Percentiles rank a stretch among this genome's conserved stretches.
Conservation (phyloP, 768 basidiomycete species). For the Boletus subparvulus region DNA sequence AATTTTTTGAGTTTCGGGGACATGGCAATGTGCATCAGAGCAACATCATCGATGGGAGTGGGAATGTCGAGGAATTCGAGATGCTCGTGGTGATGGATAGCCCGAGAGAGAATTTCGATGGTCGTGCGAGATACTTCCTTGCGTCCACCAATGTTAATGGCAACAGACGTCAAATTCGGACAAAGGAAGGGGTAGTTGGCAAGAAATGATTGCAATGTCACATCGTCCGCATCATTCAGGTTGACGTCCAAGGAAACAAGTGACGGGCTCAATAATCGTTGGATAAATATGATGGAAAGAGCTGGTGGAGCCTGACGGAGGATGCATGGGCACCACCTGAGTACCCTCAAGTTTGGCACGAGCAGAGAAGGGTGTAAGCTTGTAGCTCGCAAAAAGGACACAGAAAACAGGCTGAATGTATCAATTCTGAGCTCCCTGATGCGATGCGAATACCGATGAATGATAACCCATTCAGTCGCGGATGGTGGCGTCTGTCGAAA, state of each 20-base stretch:
- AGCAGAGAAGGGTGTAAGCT: not conserved
- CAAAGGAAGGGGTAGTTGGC: not conserved
- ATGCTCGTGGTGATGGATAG: not conserved
- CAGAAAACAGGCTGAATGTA: not conserved
- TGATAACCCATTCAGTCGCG: not conserved
- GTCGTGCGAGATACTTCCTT: not conserved
- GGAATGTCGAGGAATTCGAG: not conserved
- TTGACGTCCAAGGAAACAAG: not conserved
- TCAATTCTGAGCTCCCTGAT: not conserved
- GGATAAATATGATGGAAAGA: not conserved
- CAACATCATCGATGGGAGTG: not conserved
- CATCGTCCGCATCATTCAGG: not conserved
- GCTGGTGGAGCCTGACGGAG: too few species aligned
- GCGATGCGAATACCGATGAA: constrained; percentile 3
- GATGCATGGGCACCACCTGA: not conserved
- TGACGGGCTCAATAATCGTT: not conserved
- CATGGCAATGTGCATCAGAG: not conserved
- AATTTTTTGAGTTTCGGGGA: not conserved
- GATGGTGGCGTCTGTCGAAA: not conserved
- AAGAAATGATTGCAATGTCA: not conserved
- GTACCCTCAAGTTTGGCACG: not conserved
- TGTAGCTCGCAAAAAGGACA: not conserved
- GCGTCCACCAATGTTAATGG: not conserved
- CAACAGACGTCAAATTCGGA: not conserved
- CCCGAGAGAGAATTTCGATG: not conserved